Base-by-base conservation (phyloP, 1,139 yeast genomes). In the Meyerozyma athensensis region DNA sequence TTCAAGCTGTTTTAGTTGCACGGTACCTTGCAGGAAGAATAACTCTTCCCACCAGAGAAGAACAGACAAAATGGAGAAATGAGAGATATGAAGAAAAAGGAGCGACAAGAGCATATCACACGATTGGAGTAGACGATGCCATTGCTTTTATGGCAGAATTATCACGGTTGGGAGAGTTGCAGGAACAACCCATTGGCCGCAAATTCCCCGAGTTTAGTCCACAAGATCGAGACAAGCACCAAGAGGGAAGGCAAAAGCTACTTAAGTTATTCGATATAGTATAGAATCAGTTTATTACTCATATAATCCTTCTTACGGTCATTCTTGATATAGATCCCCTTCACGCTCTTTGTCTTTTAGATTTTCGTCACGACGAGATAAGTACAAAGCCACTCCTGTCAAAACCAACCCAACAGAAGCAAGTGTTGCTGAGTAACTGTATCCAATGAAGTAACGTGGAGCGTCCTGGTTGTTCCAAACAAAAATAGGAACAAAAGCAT, bases 371-470 rank as follows among this genome's bases (percentile, higher is more conserved):
- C 49, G 40, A 7, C 16, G 31, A n/a, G 46, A 37, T 7, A 44
- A 34, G 16, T 26, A 18, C 40, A 42, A 38, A 0, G 49, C 51
- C 12, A 46, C 26, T 8, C 30, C 23, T 3, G 77, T 69, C 45
- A 66, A 34, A 3, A 65, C 33, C 21, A 72, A 46, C 0, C 81
- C 81, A 20, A 71, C 48, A 0, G 63, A 40, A 4, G 67, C 42
- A 36, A 77, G 58, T 35, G 63, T 58, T 0, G 79, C 72, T 7
- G 74, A 75, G 46, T 74, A 77, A 2, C 68, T 60, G 47, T 72
- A 76, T 1, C 82, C 82, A 37, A 65, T 58, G 41, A 51, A 58
- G 53, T 74, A 77, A 23, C 47, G 42, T 0, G 81, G 82, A 39
- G 66, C 58, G 36, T 70, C 74, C n/a, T 52, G 48, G n/a, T 79